A percentile compares a stretch with the other conserved stretches of the same genome.
phyloP scores from a whole-genome alignment of 2,329 filamentous ascomycete species.

The Mariannaea elegans region DNA sequence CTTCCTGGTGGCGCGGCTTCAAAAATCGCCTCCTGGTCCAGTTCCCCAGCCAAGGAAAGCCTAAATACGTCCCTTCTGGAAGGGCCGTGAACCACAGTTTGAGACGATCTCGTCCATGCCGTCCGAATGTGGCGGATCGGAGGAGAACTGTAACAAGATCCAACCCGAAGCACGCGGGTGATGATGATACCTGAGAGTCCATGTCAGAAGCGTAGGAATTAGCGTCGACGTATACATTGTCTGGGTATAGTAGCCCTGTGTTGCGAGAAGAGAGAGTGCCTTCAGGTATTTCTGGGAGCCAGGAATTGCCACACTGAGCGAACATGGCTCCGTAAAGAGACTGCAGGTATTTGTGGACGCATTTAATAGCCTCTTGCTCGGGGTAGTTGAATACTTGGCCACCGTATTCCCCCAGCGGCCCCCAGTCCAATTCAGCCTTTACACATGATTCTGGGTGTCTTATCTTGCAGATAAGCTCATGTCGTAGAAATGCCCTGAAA shows the following conservation, averaged over 20 bases:
- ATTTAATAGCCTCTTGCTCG: slow-evolving; percentile 1
- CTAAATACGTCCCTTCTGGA: too few species aligned
- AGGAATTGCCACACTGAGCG: slow-evolving; percentile 1
- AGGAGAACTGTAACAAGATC: background rate
- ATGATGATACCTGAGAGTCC: background rate
- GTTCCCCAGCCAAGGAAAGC: background rate
- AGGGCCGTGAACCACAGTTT: background rate
- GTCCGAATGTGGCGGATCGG: background rate
- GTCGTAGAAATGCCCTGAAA: slow-evolving; percentile 16
- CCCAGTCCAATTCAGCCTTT: background rate
- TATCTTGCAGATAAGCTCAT: slow-evolving; percentile 15
- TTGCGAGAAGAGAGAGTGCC: background rate
- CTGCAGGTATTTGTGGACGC: slow-evolving; percentile 18
- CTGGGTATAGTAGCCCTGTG: slow-evolving; percentile 11
- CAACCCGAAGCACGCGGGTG: background rate
- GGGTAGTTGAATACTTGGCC: background rate
- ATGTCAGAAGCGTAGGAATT: background rate
- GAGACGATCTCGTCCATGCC: background rate
- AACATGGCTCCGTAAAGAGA: slow-evolving; percentile 27
- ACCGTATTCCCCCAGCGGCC: background rate
- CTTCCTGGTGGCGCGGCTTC: background rate
- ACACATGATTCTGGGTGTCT: too few species aligned
- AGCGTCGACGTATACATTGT: slow-evolving; percentile 14
- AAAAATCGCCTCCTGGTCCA: too few species aligned
- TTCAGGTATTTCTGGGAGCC: background rate